Evolutionary conservation across 306 rosid species (phyloP).

Genomic region (Cicer bijugum): DNA sequence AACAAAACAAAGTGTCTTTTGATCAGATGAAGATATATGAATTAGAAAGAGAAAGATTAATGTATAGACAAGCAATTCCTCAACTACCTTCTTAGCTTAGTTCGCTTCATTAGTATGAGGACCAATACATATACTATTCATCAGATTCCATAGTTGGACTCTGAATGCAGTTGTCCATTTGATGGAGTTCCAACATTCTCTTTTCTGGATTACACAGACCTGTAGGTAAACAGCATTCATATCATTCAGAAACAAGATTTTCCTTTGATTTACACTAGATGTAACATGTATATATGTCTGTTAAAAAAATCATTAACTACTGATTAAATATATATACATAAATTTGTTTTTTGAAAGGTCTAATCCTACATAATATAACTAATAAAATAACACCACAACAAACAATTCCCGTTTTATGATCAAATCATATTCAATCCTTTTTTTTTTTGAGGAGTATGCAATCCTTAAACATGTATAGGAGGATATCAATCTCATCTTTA

Average conservation of each 20-base stretch:
- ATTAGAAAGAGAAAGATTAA: conserved; percentile 35
- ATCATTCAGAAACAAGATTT: conserved; percentile 17
- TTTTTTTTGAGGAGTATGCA: too few species aligned
- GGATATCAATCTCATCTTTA: neutral
- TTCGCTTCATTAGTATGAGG: too few species aligned
- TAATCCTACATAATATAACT: conserved; percentile 3
- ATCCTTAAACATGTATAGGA: neutral
- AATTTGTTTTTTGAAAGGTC: neutral
- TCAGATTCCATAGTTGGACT: conserved; percentile 74
- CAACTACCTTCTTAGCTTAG: neutral
- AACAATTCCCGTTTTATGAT: neutral
- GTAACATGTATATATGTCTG: neutral
- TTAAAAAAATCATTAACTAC: conserved; percentile 32
- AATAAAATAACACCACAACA: neutral
- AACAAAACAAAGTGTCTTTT: conserved; percentile 12
- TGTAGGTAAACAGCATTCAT: conserved; percentile 45
- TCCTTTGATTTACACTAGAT: conserved; percentile 20
- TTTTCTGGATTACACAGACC: conserved; percentile 92
- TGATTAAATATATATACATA: neutral
- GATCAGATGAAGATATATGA: conserved; percentile 26
- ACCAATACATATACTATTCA: conserved; percentile 48
- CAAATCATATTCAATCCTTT: neutral
- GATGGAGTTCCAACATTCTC: conserved; percentile 85
- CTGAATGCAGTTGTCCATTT: conserved; percentile 69
- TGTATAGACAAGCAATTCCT: conserved; percentile 34